Percentiles rank a stretch among this genome's conserved stretches.
These are phyloP conservation scores for Boletellus ananas DNA, from an alignment of 768 basidiomycete species.

Conservation along the genomic window DNA sequence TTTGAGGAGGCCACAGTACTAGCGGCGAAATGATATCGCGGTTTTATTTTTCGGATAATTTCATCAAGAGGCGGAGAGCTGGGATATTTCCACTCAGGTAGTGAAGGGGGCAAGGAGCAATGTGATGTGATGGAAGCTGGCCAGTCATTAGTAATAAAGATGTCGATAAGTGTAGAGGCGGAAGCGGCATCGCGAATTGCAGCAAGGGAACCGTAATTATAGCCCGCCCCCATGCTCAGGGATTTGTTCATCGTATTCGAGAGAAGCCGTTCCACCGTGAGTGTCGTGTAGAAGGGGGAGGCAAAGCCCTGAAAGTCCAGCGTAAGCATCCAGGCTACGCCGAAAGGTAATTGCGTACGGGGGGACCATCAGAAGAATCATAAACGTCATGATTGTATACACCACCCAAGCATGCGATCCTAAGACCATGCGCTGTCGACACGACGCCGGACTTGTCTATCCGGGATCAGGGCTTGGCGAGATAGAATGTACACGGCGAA, in stretches of 20 bases:
- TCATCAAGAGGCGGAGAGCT: constrained; percentile 63
- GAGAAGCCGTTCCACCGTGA: constrained; percentile 67
- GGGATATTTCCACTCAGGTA: constrained; percentile 37
- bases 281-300: constrained; percentile 69
- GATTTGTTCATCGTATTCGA: constrained; percentile 63
- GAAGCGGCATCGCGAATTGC: constrained; percentile 59
- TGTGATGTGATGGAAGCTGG: constrained; percentile 61
- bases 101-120: constrained; percentile 51
- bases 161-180: constrained; percentile 67
- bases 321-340: neutral
- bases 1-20: constrained; percentile 58
- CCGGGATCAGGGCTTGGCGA: constrained; percentile 3
- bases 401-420: constrained; percentile 85
- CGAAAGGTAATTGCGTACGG: constrained; percentile 41
- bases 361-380: constrained; percentile 54
- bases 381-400: constrained; percentile 63
- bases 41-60: constrained; percentile 60
- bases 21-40: constrained; percentile 84
- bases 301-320: constrained; percentile 55
- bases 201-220: constrained; percentile 62
- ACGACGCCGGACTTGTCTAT: constrained; percentile 79
- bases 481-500: neutral
- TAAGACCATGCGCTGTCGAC: constrained; percentile 73
- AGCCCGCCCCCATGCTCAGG: constrained; percentile 36
- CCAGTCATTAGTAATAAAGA: constrained; percentile 80